Conservation (phyloP, 768 basidiomycete genomes). For the Pleurotus ostreatus region DNA sequence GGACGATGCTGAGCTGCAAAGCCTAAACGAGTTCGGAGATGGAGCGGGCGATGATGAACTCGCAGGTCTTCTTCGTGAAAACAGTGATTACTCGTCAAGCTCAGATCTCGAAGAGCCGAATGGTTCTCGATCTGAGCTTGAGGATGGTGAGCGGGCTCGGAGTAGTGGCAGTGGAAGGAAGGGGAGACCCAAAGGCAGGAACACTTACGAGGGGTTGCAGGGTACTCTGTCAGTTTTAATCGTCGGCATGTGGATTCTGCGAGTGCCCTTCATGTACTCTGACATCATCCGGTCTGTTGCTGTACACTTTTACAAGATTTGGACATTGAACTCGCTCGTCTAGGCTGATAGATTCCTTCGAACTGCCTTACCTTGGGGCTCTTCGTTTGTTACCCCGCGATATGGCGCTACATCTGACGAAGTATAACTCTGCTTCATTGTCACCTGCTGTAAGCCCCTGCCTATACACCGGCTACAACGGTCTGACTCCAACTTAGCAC, state of each 20-base stretch:
- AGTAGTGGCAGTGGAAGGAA: conserved; percentile 11
- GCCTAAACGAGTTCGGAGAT: conserved; percentile 11
- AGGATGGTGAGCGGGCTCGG: conserved; percentile 1
- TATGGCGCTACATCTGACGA: conserved; percentile 70
- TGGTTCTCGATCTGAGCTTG: conserved; percentile 10
- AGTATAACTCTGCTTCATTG: conserved; percentile 60
- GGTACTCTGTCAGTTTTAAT: conserved; percentile 65
- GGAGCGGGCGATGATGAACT: conserved; percentile 31
- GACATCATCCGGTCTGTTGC: conserved; percentile 67
- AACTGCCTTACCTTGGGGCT: conserved; percentile 79
- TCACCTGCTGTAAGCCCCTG: conserved; percentile 60
- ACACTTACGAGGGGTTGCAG: conserved; percentile 32
- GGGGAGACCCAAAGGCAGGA: conserved; percentile 14
- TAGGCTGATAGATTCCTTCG: conserved; percentile 71
- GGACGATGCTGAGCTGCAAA: conserved; percentile 6
- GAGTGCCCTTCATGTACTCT: conserved; percentile 70
- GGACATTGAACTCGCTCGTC: neutral
- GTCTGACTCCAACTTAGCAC: conserved; percentile 37
- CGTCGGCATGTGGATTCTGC: conserved; percentile 74
- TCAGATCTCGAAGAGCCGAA: conserved; percentile 23
- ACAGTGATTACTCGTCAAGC: conserved; percentile 38
- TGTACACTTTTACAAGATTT: neutral
- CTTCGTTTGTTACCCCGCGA: conserved; percentile 53
- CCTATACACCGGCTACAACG: conserved; percentile 4
- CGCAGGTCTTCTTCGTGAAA: conserved; percentile 37